phyloP scores from a whole-genome alignment of 306 rosid genomes.

The Prunus kanzakura region DNA sequence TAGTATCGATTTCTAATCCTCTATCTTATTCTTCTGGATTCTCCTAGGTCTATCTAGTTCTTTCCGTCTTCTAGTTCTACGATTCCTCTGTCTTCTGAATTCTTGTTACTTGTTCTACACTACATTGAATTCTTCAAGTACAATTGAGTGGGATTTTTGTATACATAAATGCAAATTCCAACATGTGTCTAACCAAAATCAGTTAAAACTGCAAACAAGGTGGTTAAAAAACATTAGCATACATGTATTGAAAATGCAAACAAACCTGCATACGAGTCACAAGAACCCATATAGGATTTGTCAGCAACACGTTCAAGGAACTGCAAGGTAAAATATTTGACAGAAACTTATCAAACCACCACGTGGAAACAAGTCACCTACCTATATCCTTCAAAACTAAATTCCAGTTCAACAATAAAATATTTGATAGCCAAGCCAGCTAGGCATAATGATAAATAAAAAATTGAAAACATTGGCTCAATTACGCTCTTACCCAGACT shows the following conservation, averaged over 20 bases:
- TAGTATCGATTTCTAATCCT: not conserved
- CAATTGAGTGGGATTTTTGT: not conserved
- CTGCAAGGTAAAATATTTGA: conserved; percentile 42
- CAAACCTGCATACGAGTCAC: conserved; percentile 93
- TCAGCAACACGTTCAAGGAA: conserved; percentile 69
- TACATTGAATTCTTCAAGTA: not conserved
- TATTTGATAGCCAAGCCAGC: not conserved
- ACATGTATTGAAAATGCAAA: conserved; percentile 9
- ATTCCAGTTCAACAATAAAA: conserved; percentile 1
- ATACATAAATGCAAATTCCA: not conserved
- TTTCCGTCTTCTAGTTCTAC: not conserved
- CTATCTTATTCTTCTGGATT: not conserved
- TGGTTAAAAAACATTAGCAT: not conserved
- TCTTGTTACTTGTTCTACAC: too few species aligned
- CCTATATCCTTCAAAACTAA: not conserved
- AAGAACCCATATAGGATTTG: conserved; percentile 83
- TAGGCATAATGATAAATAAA: not conserved
- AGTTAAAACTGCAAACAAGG: not conserved
- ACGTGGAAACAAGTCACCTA: not conserved
- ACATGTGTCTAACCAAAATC: not conserved
- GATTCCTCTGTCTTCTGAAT: not conserved
- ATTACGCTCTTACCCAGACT: conserved; percentile 1
- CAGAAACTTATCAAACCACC: conserved; percentile 5
- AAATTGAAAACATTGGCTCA: not conserved
- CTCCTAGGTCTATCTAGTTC: not conserved